Conservation (phyloP, 2,329 filamentous ascomycete genomes). For the Metarhizium rileyi region DNA sequence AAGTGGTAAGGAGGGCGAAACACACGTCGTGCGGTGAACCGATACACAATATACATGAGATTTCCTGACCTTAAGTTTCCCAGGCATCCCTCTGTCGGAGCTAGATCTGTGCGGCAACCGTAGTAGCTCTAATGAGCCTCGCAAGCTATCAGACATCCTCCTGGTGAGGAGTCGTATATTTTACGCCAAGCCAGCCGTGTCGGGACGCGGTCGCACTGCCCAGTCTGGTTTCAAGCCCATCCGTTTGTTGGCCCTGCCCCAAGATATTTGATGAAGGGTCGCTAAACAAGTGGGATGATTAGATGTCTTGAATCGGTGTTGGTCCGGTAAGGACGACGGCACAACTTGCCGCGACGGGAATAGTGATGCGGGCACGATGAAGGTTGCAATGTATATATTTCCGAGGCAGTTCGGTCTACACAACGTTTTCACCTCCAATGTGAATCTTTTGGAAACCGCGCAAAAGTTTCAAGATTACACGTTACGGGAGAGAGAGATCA, state of each 20-base stretch:
- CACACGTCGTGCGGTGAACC: neutral
- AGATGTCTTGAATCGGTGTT: constrained; percentile 75
- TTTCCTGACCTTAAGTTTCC: constrained; percentile 7
- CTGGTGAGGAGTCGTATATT: constrained; percentile 80
- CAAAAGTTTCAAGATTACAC: constrained; percentile 80
- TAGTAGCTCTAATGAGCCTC: neutral
- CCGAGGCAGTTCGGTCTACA: constrained; percentile 82
- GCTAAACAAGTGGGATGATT: constrained; percentile 14
- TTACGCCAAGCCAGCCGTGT: constrained; percentile 68
- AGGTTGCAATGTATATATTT: constrained; percentile 87
- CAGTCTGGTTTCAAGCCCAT: constrained; percentile 71
- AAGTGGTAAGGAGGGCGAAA: constrained; percentile 46
- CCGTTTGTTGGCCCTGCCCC: constrained; percentile 47
- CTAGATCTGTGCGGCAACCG: constrained; percentile 15
- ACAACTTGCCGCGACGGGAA: neutral
- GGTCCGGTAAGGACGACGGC: constrained; percentile 10
- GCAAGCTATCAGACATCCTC: constrained; percentile 48
- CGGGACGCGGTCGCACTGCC: constrained; percentile 54
- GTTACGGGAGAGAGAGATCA: constrained; percentile 73
- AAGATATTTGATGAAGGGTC: neutral
- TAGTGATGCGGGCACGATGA: constrained; percentile 44
- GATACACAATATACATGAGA: neutral
- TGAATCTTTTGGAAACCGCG: constrained; percentile 54
- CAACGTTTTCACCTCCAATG: constrained; percentile 75
- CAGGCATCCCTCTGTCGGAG: constrained; percentile 43